Conservation (phyloP, 805 yeast genomes). For the Wickerhamomyces rabaulensis region DNA sequence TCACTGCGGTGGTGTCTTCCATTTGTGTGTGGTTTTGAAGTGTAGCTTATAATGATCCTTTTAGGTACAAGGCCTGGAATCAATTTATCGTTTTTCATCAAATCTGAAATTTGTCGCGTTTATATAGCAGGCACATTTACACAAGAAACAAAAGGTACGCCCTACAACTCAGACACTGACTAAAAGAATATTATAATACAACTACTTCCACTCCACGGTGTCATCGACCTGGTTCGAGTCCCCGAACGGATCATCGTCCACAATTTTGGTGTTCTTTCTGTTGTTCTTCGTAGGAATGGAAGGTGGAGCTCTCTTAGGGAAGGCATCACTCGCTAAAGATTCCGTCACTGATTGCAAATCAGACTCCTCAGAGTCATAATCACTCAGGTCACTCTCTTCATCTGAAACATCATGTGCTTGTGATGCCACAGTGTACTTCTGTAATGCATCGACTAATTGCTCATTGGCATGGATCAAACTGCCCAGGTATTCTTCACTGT, state of each 20-base stretch:
- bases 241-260: slow-evolving; percentile 46
- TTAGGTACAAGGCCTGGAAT: too few species aligned
- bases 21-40: not conserved
- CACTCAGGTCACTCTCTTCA: slow-evolving; percentile 32
- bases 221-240: slow-evolving; percentile 36
- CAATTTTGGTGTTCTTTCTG: slow-evolving; percentile 10
- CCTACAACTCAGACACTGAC: too few species aligned
- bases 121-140: not conserved
- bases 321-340: slow-evolving; percentile 22
- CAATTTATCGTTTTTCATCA: not conserved
- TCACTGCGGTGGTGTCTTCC: not conserved
- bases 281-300: slow-evolving; percentile 9
- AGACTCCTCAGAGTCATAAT: slow-evolving; percentile 32
- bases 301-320: slow-evolving; percentile 18
- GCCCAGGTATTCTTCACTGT: slow-evolving; percentile 85
- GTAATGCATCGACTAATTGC: slow-evolving; percentile 71
- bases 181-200: too few species aligned
- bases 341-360: slow-evolving; percentile 22
- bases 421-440: slow-evolving; percentile 57
- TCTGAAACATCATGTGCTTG: slow-evolving; percentile 34
- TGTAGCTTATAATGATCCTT: too few species aligned
- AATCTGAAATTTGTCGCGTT: not conserved
- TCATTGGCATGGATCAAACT: slow-evolving; percentile 86
- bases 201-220: slow-evolving; percentile 19
- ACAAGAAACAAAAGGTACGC: too few species aligned